Conservation (phyloP, 2,329 filamentous ascomycete species). For the Cordyceps javanica region DNA sequence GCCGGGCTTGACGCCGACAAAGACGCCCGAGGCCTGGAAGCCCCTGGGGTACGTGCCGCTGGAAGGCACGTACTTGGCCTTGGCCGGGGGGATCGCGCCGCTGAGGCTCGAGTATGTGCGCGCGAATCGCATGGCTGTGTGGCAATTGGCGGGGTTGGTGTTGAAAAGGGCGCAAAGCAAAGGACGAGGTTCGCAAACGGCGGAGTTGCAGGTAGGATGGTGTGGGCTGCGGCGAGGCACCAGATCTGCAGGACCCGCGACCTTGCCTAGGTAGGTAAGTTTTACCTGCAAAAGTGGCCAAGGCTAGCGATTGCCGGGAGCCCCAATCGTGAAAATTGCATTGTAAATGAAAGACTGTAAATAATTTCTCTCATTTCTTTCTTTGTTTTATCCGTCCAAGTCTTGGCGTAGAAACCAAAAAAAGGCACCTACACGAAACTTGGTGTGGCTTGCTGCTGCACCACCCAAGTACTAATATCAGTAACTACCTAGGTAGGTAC, state of each 20-base stretch:
- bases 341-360: too few relatives aligned
- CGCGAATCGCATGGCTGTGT: slow-evolving; percentile 26
- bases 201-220: background rate
- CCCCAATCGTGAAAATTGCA: too few relatives aligned
- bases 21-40: slow-evolving; percentile 78
- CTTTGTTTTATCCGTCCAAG: too few relatives aligned
- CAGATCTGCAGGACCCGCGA: slow-evolving; percentile 1
- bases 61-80: slow-evolving; percentile 84
- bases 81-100: slow-evolving; percentile 60
- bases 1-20: slow-evolving; percentile 88
- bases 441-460: too few relatives aligned
- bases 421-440: too few relatives aligned
- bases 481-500: too few relatives aligned
- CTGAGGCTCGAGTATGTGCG: slow-evolving; percentile 27
- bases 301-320: too few relatives aligned
- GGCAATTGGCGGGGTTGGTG: slow-evolving; percentile 13
- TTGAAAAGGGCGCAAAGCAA: background rate
- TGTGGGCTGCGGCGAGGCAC: background rate
- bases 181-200: background rate
- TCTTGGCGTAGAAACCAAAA: too few relatives aligned
- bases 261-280: too few relatives aligned
- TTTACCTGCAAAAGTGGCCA: too few relatives aligned
- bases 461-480: too few relatives aligned
- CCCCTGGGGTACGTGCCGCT: slow-evolving; percentile 84
- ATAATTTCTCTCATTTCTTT: too few relatives aligned